These are phyloP conservation scores for Leptographium lundbergii DNA, from an alignment of 2,329 filamentous ascomycete genomes.

Conservation along the genomic window DNA sequence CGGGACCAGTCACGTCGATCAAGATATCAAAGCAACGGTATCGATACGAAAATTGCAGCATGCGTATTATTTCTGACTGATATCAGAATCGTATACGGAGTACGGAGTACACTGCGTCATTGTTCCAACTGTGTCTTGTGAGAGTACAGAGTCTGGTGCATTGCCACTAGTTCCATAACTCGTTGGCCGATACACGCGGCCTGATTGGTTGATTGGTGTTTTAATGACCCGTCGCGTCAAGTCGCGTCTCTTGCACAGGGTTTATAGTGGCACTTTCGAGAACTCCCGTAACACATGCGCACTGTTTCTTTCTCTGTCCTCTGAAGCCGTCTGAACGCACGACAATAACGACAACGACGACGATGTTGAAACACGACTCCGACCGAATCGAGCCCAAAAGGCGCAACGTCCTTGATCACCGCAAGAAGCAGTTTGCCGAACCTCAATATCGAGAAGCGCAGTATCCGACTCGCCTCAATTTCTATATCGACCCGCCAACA, in stretches of 20 bases:
- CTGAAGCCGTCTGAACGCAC: neutral
- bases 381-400: constrained; percentile 56
- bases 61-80: no score
- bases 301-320: neutral
- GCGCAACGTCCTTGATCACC: constrained; percentile 62
- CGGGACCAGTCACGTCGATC: no score
- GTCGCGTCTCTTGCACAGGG: constrained; percentile 6
- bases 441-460: constrained; percentile 63
- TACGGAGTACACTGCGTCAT: no score
- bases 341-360: neutral
- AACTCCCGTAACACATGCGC: no score
- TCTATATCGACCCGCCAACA: constrained; percentile 79
- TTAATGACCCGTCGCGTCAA: constrained; percentile 10
- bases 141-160: no score
- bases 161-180: no score
- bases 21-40: no score
- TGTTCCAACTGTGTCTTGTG: no score
- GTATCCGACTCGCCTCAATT: constrained; percentile 82
- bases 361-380: constrained; percentile 37
- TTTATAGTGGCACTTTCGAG: no score
- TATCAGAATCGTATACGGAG: no score
- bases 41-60: no score
- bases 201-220: neutral
- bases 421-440: constrained; percentile 76
- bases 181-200: neutral